Evolutionary conservation across 768 basidiomycete genomes (phyloP).

Genomic region (Termitomyces sp.): DNA sequence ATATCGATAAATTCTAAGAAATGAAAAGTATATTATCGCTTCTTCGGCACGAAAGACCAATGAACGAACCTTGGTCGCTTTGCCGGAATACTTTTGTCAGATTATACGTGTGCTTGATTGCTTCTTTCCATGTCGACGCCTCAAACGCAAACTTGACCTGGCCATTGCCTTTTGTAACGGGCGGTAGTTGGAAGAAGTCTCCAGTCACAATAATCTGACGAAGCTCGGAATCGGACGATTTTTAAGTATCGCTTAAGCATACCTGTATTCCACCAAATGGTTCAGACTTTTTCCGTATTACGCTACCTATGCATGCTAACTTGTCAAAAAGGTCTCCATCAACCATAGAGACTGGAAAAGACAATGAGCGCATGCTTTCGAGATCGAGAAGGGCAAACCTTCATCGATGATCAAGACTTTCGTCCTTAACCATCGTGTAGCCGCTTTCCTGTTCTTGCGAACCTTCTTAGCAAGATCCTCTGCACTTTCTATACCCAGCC

Average conservation of each 20-base stretch:
- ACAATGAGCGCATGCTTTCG: not conserved
- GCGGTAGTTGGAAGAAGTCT: conserved; percentile 98
- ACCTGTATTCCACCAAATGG: conserved; percentile 97
- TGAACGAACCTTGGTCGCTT: conserved; percentile 71
- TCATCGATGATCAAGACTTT: conserved; percentile 83
- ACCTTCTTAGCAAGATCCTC: conserved; percentile 62
- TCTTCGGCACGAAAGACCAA: not conserved
- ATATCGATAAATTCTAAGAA: conserved; percentile 82
- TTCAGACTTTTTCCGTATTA: conserved; percentile 50
- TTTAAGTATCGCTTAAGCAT: not conserved
- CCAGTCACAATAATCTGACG: conserved; percentile 84
- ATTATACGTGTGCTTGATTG: conserved; percentile 82
- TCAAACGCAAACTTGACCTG: conserved; percentile 89
- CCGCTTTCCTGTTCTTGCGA: conserved; percentile 80
- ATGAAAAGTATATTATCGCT: not conserved
- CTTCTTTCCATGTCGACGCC: conserved; percentile 67
- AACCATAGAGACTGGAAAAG: conserved; percentile 87
- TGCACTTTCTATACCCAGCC: conserved; percentile 65
- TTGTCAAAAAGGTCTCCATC: conserved; percentile 94
- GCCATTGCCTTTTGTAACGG: conserved; percentile 62
- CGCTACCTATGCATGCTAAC: conserved; percentile 63
- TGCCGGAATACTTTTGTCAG: conserved; percentile 95
- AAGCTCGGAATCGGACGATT: not conserved
- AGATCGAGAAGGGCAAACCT: conserved; percentile 33
- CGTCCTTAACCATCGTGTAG: conserved; percentile 74